Base-by-base conservation (phyloP, 352 stramenopile species). In the Globisporangium alternatum region DNA sequence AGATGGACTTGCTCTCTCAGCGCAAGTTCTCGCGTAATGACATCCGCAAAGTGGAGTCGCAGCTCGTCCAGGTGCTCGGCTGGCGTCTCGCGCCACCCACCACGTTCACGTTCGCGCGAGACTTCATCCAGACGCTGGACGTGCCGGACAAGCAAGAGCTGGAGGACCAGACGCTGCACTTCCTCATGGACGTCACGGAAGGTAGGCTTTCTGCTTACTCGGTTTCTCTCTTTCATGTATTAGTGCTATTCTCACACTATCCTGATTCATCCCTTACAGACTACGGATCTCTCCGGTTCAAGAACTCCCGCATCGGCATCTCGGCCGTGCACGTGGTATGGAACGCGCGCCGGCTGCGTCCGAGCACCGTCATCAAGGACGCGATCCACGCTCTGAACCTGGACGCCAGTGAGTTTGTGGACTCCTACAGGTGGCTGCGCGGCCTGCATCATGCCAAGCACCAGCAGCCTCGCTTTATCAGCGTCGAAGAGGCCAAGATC, bases 1-100 rank as follows among this genome's bases (percentile, higher is more conserved):
- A 84, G 57, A 82, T 84, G 69, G 68, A 82, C 41, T 39, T 82
- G 52, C 56, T 84, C 25, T 84, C 69, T 17, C 74, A 82, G 33
- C 57, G 65, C 57, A 84, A 80, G 56, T 84, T 82, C 63, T 68
- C 68, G 12, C 75, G 74, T 5, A 15, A 70, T 9, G 72, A 81
- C 44, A 75, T 84, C n/a, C 59, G 74, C 25, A 51, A 44, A 10
- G 64, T 84, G 19, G 76, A 84, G 54, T 41, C 61, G 9, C 58
- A 80, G 56, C 62, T 84, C 12, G 59, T 84, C 41, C 39, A 68
- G 17, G 62, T 70, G 51, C 63, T 82, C 19, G 55, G 70, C 12
- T 84, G 76, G 76, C 63, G 59, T 13, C 49, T 84, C 12, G 76
- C 70, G 25, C 76, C 76, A 5, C 74, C 76, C 15, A 72, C 68